A percentile compares a stretch with the other conserved stretches of the same genome.
phyloP scores from a whole-genome alignment of 2,329 filamentous ascomycete genomes.

The Aspergillus ibericus region DNA sequence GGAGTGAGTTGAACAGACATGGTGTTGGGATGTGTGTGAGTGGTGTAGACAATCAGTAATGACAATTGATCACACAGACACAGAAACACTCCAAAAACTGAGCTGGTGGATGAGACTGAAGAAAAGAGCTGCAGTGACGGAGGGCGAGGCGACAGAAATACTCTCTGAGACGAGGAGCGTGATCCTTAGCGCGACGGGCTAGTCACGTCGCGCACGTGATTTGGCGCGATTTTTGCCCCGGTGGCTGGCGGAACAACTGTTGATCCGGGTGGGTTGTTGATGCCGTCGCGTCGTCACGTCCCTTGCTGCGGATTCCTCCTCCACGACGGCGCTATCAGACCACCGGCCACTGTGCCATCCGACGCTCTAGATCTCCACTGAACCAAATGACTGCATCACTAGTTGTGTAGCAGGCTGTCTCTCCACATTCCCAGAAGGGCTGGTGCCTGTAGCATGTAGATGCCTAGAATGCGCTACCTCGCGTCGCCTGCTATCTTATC shows the following conservation, averaged over 20 bases:
- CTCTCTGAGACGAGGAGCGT: slow-evolving; percentile 32
- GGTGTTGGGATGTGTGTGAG: slow-evolving; percentile 30
- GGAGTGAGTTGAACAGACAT: slow-evolving; percentile 78
- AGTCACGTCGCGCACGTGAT: slow-evolving; percentile 42
- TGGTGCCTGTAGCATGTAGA: not conserved
- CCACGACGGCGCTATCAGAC: slow-evolving; percentile 15
- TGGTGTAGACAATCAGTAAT: not conserved
- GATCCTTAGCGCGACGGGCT: slow-evolving; percentile 40
- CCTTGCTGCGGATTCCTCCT: not conserved
- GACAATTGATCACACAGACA: slow-evolving; percentile 23
- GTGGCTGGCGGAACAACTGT: slow-evolving; percentile 16
- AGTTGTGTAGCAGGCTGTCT: not conserved
- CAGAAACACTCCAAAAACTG: slow-evolving; percentile 16
- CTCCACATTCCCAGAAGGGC: slow-evolving; percentile 1
- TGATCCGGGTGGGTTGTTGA: slow-evolving; percentile 9
- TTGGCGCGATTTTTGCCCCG: slow-evolving; percentile 27
- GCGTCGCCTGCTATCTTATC: slow-evolving; percentile 4
- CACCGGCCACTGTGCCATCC: slow-evolving; percentile 16
- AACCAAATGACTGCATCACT: not conserved
- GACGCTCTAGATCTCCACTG: slow-evolving; percentile 16
- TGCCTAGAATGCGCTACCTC: not conserved
- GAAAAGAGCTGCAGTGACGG: slow-evolving; percentile 24
- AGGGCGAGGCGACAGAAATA: slow-evolving; percentile 33
- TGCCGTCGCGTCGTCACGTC: slow-evolving; percentile 5
- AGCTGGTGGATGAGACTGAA: slow-evolving; percentile 25